Evolutionary conservation across 2,329 filamentous ascomycete genomes (phyloP).

Genomic region (Lachnellula suecica): DNA sequence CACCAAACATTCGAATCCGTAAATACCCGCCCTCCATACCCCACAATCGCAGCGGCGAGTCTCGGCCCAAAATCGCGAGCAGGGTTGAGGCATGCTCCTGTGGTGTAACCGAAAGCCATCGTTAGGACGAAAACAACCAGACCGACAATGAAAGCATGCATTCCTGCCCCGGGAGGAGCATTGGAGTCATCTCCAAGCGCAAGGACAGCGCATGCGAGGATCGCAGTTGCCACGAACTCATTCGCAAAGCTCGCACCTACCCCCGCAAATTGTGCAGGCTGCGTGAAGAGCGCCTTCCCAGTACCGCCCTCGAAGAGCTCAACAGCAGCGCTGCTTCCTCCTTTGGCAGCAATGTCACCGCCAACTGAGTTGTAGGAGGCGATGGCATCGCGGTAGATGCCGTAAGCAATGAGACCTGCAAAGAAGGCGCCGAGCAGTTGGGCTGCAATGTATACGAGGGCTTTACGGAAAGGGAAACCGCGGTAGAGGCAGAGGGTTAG

Average conservation of each 20-base stretch:
- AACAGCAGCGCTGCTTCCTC: not conserved
- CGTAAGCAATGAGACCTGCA: constrained; percentile 12
- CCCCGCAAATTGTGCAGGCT: constrained; percentile 2
- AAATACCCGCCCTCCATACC: constrained; percentile 41
- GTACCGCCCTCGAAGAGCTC: constrained; percentile 3
- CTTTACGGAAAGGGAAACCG: constrained; percentile 18
- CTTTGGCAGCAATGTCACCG: not conserved
- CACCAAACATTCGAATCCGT: constrained; percentile 40
- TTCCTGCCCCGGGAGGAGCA: constrained; percentile 43
- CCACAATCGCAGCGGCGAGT: constrained; percentile 41
- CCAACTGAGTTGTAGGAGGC: constrained; percentile 3
- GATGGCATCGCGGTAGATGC: constrained; percentile 15
- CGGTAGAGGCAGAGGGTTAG: constrained; percentile 17
- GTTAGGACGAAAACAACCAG: constrained; percentile 35
- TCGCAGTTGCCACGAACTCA: constrained; percentile 42
- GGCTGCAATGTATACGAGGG: constrained; percentile 12
- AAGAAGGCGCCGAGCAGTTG: constrained; percentile 17
- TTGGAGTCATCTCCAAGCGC: constrained; percentile 43
- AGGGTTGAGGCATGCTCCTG: constrained; percentile 45
- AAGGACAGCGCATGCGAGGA: constrained; percentile 40
- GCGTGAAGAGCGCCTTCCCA: constrained; percentile 7
- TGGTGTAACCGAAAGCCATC: constrained; percentile 41
- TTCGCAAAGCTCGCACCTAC: constrained; percentile 40
- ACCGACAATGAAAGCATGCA: constrained; percentile 47
- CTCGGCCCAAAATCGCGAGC: constrained; percentile 47